Percentiles rank a stretch among this genome's conserved stretches.
Evolutionary conservation across 176 grass and related monocot genomes (phyloP).

Genomic region (Eremochloa ophiuroides): DNA sequence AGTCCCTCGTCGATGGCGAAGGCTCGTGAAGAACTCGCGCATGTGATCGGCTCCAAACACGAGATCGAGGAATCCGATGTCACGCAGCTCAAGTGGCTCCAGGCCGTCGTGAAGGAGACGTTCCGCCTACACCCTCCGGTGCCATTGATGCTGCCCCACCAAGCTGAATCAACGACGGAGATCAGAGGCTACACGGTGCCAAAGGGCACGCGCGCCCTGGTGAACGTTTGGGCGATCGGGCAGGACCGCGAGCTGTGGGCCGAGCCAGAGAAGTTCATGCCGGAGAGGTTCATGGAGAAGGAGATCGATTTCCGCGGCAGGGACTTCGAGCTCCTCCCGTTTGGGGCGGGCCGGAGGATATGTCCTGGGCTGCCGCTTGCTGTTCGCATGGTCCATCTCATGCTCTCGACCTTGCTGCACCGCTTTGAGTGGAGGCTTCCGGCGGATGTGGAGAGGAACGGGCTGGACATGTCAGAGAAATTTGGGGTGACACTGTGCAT

Average conservation of each 20-base stretch:
- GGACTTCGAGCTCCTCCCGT: conserved; percentile 44
- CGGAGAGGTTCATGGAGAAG: conserved; percentile 37
- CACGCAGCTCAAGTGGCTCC: conserved; percentile 34
- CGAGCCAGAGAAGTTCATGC: conserved; percentile 38
- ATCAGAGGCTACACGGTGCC: conserved; percentile 40
- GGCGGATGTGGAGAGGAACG: background rate
- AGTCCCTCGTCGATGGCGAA: conserved; percentile 40
- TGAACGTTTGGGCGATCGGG: conserved; percentile 57
- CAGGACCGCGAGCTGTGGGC: conserved; percentile 21
- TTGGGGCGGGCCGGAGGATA: conserved; percentile 37
- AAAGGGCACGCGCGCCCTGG: conserved; percentile 29
- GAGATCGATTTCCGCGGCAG: conserved; percentile 31
- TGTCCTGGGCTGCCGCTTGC: conserved; percentile 37
- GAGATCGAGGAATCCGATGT: conserved; percentile 31
- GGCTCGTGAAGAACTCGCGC: conserved; percentile 36
- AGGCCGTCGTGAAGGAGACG: conserved; percentile 53
- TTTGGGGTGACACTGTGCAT: background rate
- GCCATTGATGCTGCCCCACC: conserved; percentile 38
- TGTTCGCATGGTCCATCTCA: conserved; percentile 33
- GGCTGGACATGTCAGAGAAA: conserved; percentile 25
- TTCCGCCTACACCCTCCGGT: conserved; percentile 51
- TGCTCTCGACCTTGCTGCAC: conserved; percentile 37
- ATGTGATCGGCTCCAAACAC: conserved; percentile 2
- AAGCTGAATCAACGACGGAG: background rate
- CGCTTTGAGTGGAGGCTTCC: conserved; percentile 47